Base-by-base conservation (phyloP, 2,329 filamentous ascomycete genomes). In the Dothidotthia symphoricarpi region DNA sequence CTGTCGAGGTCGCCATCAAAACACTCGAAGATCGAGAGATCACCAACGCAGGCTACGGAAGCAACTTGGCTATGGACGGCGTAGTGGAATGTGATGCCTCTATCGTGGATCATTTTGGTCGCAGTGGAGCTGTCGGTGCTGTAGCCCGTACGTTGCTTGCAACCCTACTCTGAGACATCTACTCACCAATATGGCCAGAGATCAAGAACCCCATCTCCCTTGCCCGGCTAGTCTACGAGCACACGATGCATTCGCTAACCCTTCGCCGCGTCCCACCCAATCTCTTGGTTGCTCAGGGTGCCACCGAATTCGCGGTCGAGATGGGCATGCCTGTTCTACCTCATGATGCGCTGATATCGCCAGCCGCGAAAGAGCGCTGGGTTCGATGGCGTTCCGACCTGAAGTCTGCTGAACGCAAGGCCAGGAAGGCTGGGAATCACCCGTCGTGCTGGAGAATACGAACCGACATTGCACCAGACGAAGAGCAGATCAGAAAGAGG, bases 11-110 rank as follows among this genome's bases (percentile, higher is more conserved):
- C 34, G 88, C 93, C 19, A 82, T 98, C 57, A 87, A 85, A 52
- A 75, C 88, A 14, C 80, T 98, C 13, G 93, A 98, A 69, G 88
- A 98, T 63, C 83, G 86, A 40, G 89, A 96, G 57, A 94, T 98
- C 51, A 98, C 94, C 24, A 98, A 98, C 64, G 87, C 91, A 25
- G 93, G 93, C 0, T 97, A 86, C 63, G 93, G 94, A 31, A 98
- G 93, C 69, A 98, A 98, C 57, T 73, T 98, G 16, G 84, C 88
- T 29, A 86, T 95, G 47, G 85, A 96, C 53, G 93, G 93, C 1
- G 80, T 82, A 1, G 93, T 97, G 10, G 93, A 98, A 66, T 94
- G 90, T 54, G 93, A 98, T 72, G 93, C 93, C 38, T 90, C 88
- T 0, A 80, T 98, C 36, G 86, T 98, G 27, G 90, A 98, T 59